These are phyloP conservation scores for Combretum micranthum DNA, from an alignment of 345 rosid genomes.

Conservation along the genomic window DNA sequence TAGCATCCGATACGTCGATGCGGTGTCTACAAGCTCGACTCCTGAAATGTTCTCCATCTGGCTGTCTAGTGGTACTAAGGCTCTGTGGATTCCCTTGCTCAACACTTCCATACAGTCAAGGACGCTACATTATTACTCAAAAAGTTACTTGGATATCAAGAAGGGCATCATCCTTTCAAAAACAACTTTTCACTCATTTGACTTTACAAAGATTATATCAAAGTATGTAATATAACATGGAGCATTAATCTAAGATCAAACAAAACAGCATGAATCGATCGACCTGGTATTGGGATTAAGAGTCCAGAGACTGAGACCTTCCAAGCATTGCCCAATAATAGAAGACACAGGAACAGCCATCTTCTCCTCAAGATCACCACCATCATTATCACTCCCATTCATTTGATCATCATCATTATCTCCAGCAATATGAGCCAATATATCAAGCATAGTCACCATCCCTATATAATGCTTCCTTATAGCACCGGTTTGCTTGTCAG, in stretches of 20 bases:
- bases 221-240: background rate
- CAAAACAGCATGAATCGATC: background rate
- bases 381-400: constrained; percentile 11
- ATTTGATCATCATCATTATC: constrained; percentile 26
- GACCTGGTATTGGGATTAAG: constrained; percentile 68
- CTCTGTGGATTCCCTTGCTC: constrained; percentile 80
- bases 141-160: too few species aligned
- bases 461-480: constrained; percentile 87
- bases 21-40: constrained; percentile 59
- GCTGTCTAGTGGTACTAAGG: constrained; percentile 64
- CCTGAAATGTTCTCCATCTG: constrained; percentile 50
- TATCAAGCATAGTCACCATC: constrained; percentile 80
- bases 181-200: background rate
- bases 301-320: constrained; percentile 87
- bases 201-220: background rate
- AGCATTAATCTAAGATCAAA: background rate
- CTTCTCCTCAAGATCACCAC: constrained; percentile 43
- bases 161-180: background rate
- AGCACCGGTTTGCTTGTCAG: constrained; percentile 72
- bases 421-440: constrained; percentile 61
- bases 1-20: constrained; percentile 54
- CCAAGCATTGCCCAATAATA: constrained; percentile 67
- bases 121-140: constrained; percentile 21
- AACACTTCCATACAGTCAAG: constrained; percentile 79
- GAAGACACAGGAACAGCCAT: constrained; percentile 61